These are phyloP conservation scores for Calonectria pteridis DNA, from an alignment of 2,329 filamentous ascomycete species.

Conservation along the genomic window DNA sequence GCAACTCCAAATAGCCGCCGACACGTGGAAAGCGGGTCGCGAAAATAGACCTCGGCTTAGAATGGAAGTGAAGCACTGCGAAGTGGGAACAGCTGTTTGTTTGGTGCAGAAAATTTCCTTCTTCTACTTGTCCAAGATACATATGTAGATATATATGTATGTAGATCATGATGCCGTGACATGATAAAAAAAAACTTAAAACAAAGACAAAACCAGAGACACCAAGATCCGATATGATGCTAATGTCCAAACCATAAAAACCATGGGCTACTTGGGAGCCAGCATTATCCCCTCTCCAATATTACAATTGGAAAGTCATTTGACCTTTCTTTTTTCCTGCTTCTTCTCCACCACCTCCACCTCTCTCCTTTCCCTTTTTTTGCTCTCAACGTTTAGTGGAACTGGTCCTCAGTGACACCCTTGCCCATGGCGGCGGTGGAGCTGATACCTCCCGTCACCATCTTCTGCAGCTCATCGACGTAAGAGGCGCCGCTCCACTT, in stretches of 20 bases:
- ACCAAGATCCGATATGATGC: constrained; percentile 33
- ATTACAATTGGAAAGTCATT: not conserved
- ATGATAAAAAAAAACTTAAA: constrained; percentile 15
- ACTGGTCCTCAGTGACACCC: constrained; percentile 98
- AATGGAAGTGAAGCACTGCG: not conserved
- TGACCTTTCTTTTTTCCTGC: constrained; percentile 25
- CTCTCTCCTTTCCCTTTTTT: constrained; percentile 23
- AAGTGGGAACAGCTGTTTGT: not conserved
- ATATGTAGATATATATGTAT: not conserved
- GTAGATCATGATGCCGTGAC: constrained; percentile 24
- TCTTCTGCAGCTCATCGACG: constrained; percentile 94
- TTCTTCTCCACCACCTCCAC: not conserved
- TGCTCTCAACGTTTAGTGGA: constrained; percentile 58
- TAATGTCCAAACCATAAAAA: constrained; percentile 27
- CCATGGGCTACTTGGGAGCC: constrained; percentile 18
- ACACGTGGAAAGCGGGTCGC: not conserved
- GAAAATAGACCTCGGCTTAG: not conserved
- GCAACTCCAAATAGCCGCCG: not conserved
- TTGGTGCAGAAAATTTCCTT: constrained; percentile 11
- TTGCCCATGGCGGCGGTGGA: constrained; percentile 96
- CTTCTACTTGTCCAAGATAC: not conserved
- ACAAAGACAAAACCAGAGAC: constrained; percentile 17
- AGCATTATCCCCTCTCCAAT: constrained; percentile 11
- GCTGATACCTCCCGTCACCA: constrained; percentile 94
- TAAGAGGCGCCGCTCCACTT: constrained; percentile 98